Evolutionary conservation across 2,329 filamentous ascomycete genomes (phyloP).

Genomic region (Cadophora luteo-olivacea): DNA sequence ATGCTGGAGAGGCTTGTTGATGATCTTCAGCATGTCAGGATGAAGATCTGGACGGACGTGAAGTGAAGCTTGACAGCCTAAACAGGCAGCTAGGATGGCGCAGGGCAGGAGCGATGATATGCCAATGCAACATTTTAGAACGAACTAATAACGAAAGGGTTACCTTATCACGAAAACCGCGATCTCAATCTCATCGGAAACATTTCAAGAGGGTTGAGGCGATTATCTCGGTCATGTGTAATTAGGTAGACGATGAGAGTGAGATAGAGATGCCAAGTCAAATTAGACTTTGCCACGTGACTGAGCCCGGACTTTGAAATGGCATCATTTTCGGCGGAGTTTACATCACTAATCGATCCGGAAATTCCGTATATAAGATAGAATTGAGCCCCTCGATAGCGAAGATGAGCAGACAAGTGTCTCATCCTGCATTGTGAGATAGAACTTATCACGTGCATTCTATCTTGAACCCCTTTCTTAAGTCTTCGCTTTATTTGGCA

Average conservation of each 20-base stretch:
- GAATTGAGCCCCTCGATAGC: background rate
- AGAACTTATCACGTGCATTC: background rate
- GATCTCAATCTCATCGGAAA: background rate
- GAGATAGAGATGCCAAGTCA: background rate
- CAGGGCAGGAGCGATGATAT: background rate
- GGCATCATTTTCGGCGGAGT: conserved; percentile 4
- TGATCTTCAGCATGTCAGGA: background rate
- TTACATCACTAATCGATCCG: background rate
- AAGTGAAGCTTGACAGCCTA: too few species aligned
- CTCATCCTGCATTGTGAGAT: background rate
- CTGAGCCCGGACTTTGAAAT: background rate
- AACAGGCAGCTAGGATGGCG: too few species aligned
- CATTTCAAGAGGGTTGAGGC: background rate
- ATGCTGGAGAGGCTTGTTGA: background rate
- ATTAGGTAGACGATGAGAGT: background rate
- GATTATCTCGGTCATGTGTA: background rate
- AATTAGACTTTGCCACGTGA: background rate
- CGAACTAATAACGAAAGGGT: too few species aligned
- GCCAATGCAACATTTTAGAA: too few species aligned
- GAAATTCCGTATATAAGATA: background rate
- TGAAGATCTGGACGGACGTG: too few species aligned
- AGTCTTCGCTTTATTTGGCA: background rate
- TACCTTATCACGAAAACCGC: too few species aligned
- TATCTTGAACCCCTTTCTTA: background rate
- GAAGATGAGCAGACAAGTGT: conserved; percentile 14